Evolutionary conservation across 371 early-diverging fungal species (phyloP).

Genomic region (Caulochytrium protostelioides): DNA sequence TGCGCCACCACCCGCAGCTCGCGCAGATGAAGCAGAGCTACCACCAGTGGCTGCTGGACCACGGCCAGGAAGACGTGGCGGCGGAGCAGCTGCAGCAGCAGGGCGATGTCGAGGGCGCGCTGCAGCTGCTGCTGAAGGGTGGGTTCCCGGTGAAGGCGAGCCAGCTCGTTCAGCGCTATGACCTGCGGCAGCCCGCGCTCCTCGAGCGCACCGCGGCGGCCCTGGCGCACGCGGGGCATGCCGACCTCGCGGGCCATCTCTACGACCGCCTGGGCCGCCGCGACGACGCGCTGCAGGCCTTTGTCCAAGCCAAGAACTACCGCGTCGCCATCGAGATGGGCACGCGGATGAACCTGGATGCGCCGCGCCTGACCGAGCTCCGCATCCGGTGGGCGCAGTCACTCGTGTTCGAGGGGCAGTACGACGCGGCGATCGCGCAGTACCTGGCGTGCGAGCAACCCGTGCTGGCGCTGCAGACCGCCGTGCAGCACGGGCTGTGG

Average conservation of each 20-base stretch:
- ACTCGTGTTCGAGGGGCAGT: constrained; percentile 23
- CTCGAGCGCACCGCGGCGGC: constrained; percentile 24
- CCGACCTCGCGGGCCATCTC: constrained; percentile 23
- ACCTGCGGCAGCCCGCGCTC: constrained; percentile 15
- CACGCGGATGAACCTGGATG: no score
- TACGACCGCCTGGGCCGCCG: constrained; percentile 22
- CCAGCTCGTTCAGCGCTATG: constrained; percentile 9
- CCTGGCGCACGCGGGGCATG: no score
- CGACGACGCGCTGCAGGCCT: constrained; percentile 26
- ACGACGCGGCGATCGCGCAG: constrained; percentile 34
- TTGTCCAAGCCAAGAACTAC: constrained; percentile 24
- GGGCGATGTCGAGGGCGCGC: constrained; percentile 18
- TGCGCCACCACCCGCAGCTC: constrained; percentile 26
- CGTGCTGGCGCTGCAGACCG: constrained; percentile 25
- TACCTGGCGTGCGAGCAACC: constrained; percentile 30
- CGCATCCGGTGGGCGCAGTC: constrained; percentile 38
- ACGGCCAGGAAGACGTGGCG: constrained; percentile 22
- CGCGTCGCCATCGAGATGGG: no score
- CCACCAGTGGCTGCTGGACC: constrained; percentile 29
- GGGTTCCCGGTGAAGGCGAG: constrained; percentile 29
- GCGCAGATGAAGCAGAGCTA: constrained; percentile 23
- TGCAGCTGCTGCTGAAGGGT: constrained; percentile 28
- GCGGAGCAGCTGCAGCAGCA: constrained; percentile 23
- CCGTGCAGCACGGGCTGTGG: no score
- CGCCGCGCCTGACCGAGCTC: no score